Evolutionary conservation across 2,329 filamentous ascomycete species (phyloP), one percentile per base, ranked within the genome.

Genomic region (Colletotrichum karsti): DNA sequence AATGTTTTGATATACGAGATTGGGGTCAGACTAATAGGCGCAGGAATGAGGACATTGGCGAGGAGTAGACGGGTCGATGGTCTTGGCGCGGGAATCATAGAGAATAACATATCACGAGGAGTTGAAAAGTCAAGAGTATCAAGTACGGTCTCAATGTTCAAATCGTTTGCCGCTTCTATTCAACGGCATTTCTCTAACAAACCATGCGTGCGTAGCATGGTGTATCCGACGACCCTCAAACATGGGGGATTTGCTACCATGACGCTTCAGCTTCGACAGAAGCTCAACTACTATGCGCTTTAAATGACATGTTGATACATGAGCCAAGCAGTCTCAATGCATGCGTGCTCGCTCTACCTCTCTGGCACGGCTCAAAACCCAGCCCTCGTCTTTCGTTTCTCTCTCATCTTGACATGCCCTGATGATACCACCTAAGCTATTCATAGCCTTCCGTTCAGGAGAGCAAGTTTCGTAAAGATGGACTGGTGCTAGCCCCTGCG

Each of bases 391-490:
- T 33, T 28, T 6, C n/a, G 28, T 28, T 15, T 24, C 46, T 50
- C 8, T 9, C 26, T 15, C 46, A 24, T 18, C 24, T 50, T 8
- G 18, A 50, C 18, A 33, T 20, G 46, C 26, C 30, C 30, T 53
- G n/a, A n/a, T n/a, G n/a, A n/a, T n/a, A n/a, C 24, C 28, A 53
- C 13, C 7, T 22, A 5, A 35, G 13, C 30, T 22, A 26, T 35
- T 35, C 24, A 13, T 28, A 15, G 37, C 41, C 35, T 13, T 44
- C 35, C 18, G 12, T 28, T 24, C 79, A 93, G 53, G 89, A 91
- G 60, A 95, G 84, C 54, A 95, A 79, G 74, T 95, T 94, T 73
- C 90, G 88, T 69, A 95, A 78, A 9, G 92, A 94, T 10, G 92
- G 92, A 74, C 90, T 94, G 15, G 92, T 91, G 74, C 92, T 94